A percentile compares a stretch with the other conserved stretches of the same genome.
Evolutionary conservation across 2,329 filamentous ascomycete species (phyloP).

Genomic region (Akanthomyces uredinophilus): DNA sequence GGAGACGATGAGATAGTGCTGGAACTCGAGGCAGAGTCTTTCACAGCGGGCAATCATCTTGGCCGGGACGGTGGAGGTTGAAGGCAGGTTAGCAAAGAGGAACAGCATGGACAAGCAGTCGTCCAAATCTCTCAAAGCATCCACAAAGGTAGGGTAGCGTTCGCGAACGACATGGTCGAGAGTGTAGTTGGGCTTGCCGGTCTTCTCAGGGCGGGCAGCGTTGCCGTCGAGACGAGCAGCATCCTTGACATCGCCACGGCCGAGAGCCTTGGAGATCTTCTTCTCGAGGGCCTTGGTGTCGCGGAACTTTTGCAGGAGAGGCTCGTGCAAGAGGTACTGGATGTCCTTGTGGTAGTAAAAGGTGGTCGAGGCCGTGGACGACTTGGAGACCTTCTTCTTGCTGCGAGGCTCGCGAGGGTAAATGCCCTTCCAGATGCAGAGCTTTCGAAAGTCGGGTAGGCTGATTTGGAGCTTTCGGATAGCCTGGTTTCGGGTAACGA

Average conservation of each 20-base stretch:
- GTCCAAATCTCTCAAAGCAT: constrained; percentile 89
- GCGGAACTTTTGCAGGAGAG: constrained; percentile 87
- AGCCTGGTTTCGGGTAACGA: constrained; percentile 93
- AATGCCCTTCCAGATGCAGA: constrained; percentile 99
- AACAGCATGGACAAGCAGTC: constrained; percentile 97
- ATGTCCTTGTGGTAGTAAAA: constrained; percentile 94
- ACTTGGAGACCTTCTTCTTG: constrained; percentile 95
- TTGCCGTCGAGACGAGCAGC: constrained; percentile 82
- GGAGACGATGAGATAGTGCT: constrained; percentile 93
- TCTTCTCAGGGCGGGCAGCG: constrained; percentile 83
- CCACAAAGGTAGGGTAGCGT: constrained; percentile 94
- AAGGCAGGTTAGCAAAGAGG: constrained; percentile 93
- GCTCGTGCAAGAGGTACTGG: constrained; percentile 96
- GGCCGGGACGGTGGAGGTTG: constrained; percentile 79
- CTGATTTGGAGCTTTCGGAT: constrained; percentile 97
- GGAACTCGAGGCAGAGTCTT: constrained; percentile 87
- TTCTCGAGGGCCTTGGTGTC: constrained; percentile 96
- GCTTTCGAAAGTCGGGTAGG: constrained; percentile 91
- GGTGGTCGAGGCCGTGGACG: constrained; percentile 82
- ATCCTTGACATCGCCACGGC: constrained; percentile 84
- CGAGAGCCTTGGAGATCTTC: constrained; percentile 91
- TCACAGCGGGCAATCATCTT: constrained; percentile 97
- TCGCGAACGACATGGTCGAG: constrained; percentile 97
- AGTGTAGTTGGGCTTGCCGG: constrained; percentile 80
- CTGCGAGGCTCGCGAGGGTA: constrained; percentile 95